Conservation (phyloP, 2,329 filamentous ascomycete species). For the Lecanoromycetidae sp. region DNA sequence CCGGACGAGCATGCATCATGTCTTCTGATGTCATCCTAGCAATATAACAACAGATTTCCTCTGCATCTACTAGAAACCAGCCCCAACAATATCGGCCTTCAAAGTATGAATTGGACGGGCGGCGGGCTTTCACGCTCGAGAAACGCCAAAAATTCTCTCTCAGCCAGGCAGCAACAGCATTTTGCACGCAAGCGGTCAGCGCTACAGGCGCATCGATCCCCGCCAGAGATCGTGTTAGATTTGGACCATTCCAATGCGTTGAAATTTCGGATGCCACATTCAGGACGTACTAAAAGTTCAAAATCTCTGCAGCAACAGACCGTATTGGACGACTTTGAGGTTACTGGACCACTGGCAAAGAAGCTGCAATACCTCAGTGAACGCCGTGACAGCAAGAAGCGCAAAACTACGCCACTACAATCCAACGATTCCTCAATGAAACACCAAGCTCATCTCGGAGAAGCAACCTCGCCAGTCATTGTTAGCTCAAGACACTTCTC, state of each 20-base stretch:
- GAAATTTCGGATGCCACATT: no score
- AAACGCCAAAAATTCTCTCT: slow-evolving; percentile 9
- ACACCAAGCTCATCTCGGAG: no score
- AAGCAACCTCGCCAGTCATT: slow-evolving; percentile 2
- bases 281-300: background rate
- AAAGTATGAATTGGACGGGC: slow-evolving; percentile 18
- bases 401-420: background rate
- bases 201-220: slow-evolving; percentile 2
- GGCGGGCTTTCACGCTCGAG: slow-evolving; percentile 15
- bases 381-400: background rate
- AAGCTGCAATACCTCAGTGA: slow-evolving; percentile 9
- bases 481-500: slow-evolving; percentile 5
- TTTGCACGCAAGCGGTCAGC: slow-evolving; percentile 14
- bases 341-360: slow-evolving; percentile 7
- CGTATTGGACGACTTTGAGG: slow-evolving; percentile 10
- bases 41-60: no score
- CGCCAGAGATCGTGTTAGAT: slow-evolving; percentile 2
- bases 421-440: background rate
- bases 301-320: background rate
- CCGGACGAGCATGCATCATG: no score
- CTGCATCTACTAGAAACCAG: no score
- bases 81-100: background rate
- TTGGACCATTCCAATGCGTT: slow-evolving; percentile 9
- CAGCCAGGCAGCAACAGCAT: slow-evolving; percentile 15
- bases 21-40: no score